Percentiles rank a stretch among this genome's conserved stretches.
phyloP scores from a whole-genome alignment of 2,329 filamentous ascomycete genomes.

The Fusarium sambucinum region DNA sequence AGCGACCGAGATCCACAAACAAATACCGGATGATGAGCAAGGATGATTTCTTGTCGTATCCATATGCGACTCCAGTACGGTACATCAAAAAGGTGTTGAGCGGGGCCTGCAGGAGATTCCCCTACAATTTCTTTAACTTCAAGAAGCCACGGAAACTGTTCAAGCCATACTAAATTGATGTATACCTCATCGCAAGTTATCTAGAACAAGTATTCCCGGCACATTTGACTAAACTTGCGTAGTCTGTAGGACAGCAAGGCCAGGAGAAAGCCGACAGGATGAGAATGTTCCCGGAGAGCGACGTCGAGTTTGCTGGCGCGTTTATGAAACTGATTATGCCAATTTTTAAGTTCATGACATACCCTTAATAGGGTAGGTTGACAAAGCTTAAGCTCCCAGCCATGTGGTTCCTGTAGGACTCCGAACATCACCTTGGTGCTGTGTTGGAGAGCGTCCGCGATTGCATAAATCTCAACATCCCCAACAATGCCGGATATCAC shows the following conservation, averaged over 20 bases:
- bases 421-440: background rate
- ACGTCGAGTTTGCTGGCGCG: background rate
- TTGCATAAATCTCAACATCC: too few relatives aligned
- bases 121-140: background rate
- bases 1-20: slow-evolving; percentile 5
- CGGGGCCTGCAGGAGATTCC: background rate
- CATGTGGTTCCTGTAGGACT: background rate
- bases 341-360: background rate
- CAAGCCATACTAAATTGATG: background rate
- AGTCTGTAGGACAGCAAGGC: background rate
- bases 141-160: background rate
- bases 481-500: too few relatives aligned
- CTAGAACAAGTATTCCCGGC: background rate
- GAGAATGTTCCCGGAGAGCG: background rate
- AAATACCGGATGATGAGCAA: slow-evolving; percentile 9
- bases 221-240: background rate
- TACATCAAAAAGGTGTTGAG: background rate
- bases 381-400: background rate
- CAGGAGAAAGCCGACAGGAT: background rate
- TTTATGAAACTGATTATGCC: background rate
- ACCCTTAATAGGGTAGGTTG: background rate
- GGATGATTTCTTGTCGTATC: slow-evolving; percentile 21
- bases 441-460: too few relatives aligned
- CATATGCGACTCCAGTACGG: slow-evolving; percentile 18
- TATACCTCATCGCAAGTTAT: background rate